Conservation (phyloP, 2,329 filamentous ascomycete species). For the Mycosphaerella arachidis region DNA sequence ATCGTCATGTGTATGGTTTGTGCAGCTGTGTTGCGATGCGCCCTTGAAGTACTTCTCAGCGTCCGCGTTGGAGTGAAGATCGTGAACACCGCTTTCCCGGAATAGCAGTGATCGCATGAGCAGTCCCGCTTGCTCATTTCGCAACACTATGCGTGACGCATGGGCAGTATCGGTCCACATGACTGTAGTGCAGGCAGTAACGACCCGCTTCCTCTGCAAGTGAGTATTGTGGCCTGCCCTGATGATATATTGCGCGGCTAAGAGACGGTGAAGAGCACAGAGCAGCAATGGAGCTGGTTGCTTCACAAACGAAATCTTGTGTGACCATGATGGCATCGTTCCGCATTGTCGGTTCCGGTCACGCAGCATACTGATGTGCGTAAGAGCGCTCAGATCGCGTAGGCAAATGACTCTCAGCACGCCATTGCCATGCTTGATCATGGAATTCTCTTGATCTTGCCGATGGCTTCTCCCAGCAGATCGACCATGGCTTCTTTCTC, state of each 20-base stretch:
- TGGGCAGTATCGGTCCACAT: background rate
- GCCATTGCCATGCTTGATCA: conserved; percentile 13
- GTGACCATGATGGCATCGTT: background rate
- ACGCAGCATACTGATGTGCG: background rate
- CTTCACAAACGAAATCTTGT: conserved; percentile 1
- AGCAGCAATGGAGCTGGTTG: background rate
- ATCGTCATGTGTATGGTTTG: background rate
- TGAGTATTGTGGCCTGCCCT: background rate
- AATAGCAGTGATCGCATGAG: background rate
- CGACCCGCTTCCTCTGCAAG: background rate
- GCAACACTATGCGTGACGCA: background rate
- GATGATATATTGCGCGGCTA: background rate
- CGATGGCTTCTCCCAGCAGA: conserved; percentile 46
- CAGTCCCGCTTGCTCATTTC: background rate
- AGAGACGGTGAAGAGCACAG: background rate
- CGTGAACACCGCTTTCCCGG: background rate
- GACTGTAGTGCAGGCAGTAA: background rate
- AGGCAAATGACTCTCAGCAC: background rate
- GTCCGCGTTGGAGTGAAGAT: background rate
- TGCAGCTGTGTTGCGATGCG: background rate
- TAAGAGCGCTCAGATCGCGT: background rate
- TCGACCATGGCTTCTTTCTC: conserved; percentile 42
- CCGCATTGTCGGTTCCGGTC: background rate
- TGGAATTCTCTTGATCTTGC: conserved; percentile 35
- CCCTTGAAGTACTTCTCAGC: background rate